A percentile compares a stretch with the other conserved stretches of the same genome.
Evolutionary conservation across 2,329 filamentous ascomycete genomes (phyloP).

Genomic region (Emmonsiellopsis sp.): DNA sequence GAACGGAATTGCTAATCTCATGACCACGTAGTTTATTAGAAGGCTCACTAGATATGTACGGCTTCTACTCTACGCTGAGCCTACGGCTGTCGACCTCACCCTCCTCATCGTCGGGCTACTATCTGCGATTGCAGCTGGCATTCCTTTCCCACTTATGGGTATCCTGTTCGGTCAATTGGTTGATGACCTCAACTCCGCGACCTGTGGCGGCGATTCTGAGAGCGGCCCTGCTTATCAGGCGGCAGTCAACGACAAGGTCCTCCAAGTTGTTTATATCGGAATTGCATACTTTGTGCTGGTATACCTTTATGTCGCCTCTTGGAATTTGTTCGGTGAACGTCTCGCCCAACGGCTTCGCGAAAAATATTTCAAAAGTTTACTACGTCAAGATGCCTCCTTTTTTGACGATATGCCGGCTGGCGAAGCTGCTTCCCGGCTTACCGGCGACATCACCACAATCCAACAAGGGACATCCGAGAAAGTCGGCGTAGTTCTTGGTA

Average conservation of each 20-base stretch:
- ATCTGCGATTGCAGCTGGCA: slow-evolving; percentile 20
- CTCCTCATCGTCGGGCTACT: slow-evolving; percentile 15
- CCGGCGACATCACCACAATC: slow-evolving; percentile 38
- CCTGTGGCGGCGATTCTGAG: slow-evolving; percentile 8
- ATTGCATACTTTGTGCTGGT: slow-evolving; percentile 49
- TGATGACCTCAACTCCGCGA: slow-evolving; percentile 20
- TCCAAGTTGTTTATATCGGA: slow-evolving; percentile 47
- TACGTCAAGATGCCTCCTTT: slow-evolving; percentile 45
- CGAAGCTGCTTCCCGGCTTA: slow-evolving; percentile 38
- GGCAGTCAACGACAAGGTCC: slow-evolving; percentile 45
- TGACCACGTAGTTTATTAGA: background rate
- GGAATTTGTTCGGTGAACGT: slow-evolving; percentile 49
- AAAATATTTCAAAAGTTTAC: slow-evolving; percentile 45
- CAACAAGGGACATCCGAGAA: slow-evolving; percentile 41
- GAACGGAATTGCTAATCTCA: background rate
- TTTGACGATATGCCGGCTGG: slow-evolving; percentile 38
- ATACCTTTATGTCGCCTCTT: slow-evolving; percentile 51
- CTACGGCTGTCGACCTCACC: slow-evolving; percentile 10
- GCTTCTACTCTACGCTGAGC: slow-evolving; percentile 11
- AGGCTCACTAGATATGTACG: slow-evolving; percentile 8
- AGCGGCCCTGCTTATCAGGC: slow-evolving; percentile 23
- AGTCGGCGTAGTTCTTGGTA: slow-evolving; percentile 38
- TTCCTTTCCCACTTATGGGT: slow-evolving; percentile 23
- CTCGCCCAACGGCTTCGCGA: slow-evolving; percentile 49
- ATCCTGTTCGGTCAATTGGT: slow-evolving; percentile 24